Evolutionary conservation across 1,284 basidiomycete species (phyloP).

Genomic region (Cystobasidium pallidum): DNA sequence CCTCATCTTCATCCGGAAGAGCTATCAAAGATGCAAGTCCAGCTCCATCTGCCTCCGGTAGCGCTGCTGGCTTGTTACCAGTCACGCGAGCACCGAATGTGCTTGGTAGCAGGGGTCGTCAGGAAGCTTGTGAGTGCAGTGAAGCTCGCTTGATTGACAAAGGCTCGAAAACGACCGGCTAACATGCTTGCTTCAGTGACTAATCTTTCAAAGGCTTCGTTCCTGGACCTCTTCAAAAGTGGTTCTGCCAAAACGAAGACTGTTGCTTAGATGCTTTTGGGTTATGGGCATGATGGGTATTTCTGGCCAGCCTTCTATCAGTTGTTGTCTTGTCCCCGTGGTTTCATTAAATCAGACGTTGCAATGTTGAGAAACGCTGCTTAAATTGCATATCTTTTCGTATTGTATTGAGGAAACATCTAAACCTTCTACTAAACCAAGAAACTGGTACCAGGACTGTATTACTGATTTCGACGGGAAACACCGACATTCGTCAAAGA

Average conservation of each 20-base stretch:
- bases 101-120: slow-evolving; percentile 53
- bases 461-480: too few relatives aligned
- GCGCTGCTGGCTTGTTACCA: slow-evolving; percentile 16
- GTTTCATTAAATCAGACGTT: too few relatives aligned
- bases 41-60: slow-evolving; percentile 22
- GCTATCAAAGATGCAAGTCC: slow-evolving; percentile 47
- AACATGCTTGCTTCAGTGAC: slow-evolving; percentile 47
- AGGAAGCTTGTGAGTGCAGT: slow-evolving; percentile 53
- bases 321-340: too few relatives aligned
- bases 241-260: slow-evolving; percentile 10
- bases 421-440: too few relatives aligned
- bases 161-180: too few relatives aligned
- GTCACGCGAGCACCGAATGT: slow-evolving; percentile 51
- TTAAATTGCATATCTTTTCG: too few relatives aligned
- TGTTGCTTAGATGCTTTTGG: not conserved
- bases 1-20: slow-evolving; percentile 49
- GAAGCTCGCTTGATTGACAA: not conserved
- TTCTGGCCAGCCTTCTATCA: not conserved
- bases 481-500: not conserved
- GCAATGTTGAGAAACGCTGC: too few relatives aligned
- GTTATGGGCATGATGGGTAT: too few relatives aligned
- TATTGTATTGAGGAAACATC: not conserved
- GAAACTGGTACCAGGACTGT: too few relatives aligned
- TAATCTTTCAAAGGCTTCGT: slow-evolving; percentile 55
- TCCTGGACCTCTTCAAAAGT: slow-evolving; percentile 53